Conservation (phyloP, 2,329 filamentous ascomycete genomes). For the Penicillium sp. region DNA sequence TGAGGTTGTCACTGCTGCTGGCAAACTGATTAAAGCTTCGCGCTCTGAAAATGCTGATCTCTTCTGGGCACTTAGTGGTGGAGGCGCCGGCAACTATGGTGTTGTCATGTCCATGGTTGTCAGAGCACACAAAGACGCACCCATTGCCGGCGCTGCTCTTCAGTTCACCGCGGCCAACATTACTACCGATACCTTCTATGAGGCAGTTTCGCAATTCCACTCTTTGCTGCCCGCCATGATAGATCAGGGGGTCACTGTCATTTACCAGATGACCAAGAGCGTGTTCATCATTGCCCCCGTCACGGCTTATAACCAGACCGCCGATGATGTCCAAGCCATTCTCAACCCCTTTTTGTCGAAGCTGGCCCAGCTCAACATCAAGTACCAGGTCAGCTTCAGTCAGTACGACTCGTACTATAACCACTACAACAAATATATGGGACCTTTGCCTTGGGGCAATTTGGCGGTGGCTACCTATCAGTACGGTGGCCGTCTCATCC, state of each 20-base stretch:
- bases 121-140: conserved; percentile 49
- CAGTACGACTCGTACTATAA: conserved; percentile 37
- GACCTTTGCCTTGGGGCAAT: conserved; percentile 31
- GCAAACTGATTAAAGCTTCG: conserved; percentile 17
- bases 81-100: conserved; percentile 57
- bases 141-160: conserved; percentile 47
- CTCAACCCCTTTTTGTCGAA: conserved; percentile 46
- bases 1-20: conserved; percentile 53
- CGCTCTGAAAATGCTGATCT: conserved; percentile 18
- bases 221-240: conserved; percentile 52
- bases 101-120: conserved; percentile 58
- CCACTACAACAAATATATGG: conserved; percentile 36
- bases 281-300: conserved; percentile 50
- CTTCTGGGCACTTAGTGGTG: conserved; percentile 24
- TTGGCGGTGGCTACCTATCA: conserved; percentile 27
- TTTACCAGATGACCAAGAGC: conserved; percentile 53
- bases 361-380: conserved; percentile 40
- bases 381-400: conserved; percentile 31
- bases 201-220: conserved; percentile 52
- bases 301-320: conserved; percentile 50
- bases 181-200: conserved; percentile 51
- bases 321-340: conserved; percentile 45
- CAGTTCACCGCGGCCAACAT: conserved; percentile 39
- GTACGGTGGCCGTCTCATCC: conserved; percentile 38
- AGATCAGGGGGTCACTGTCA: conserved; percentile 51